Conservation (phyloP, 352 stramenopile species). For the Phytophthora tentaculata region DNA sequence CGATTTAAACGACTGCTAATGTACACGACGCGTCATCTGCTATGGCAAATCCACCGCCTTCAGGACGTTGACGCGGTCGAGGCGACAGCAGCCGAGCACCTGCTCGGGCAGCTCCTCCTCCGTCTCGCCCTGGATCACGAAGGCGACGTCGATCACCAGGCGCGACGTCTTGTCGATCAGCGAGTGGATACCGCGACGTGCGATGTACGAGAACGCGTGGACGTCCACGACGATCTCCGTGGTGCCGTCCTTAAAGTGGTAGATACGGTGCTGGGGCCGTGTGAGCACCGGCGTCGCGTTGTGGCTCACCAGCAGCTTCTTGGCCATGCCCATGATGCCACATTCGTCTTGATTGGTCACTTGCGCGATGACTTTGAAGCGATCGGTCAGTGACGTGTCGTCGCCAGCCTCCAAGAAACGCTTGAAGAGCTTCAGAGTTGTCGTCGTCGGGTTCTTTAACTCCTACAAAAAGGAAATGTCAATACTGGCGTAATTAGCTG, state of each 20-base stretch:
- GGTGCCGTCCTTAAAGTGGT: conserved; percentile 70
- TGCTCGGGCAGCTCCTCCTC: conserved; percentile 89
- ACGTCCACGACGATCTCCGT: conserved; percentile 85
- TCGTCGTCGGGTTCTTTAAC: conserved; percentile 62
- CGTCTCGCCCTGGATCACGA: conserved; percentile 87
- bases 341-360: conserved; percentile 88
- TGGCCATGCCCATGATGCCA: conserved; percentile 73
- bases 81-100: conserved; percentile 82
- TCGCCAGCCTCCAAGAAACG: conserved; percentile 72
- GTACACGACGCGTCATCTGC: conserved; percentile 9
- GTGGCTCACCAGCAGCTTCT: conserved; percentile 82
- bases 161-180: conserved; percentile 78
- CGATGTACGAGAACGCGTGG: conserved; percentile 86
- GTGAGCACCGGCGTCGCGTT: conserved; percentile 86
- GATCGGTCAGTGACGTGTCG: conserved; percentile 75
- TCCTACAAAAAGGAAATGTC: conserved; percentile 38
- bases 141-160: conserved; percentile 88
- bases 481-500: too few relatives aligned
- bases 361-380: conserved; percentile 88
- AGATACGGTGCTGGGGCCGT: conserved; percentile 84
- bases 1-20: conserved; percentile 8
- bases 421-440: conserved; percentile 66
- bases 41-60: conserved; percentile 64
- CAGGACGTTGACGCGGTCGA: conserved; percentile 75
- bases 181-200: conserved; percentile 77